Evolutionary conservation across 2,329 filamentous ascomycete species (phyloP), one percentile per base, ranked within the genome.

Genomic region (Fusarium sublunatum): DNA sequence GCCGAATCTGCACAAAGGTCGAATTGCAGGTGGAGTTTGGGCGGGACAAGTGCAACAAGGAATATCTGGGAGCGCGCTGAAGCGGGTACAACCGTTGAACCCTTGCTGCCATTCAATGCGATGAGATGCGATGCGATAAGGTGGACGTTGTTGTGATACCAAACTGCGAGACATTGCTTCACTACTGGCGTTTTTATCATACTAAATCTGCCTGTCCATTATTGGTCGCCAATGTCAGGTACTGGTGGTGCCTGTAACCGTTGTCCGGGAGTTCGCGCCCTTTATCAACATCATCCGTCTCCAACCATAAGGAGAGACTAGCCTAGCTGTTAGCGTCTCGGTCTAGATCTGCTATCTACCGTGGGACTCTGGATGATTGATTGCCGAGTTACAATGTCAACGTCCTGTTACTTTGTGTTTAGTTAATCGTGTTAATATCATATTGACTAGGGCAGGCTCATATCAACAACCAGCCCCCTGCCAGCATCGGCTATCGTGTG

Each of bases 401-500:
- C 15, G 35, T 41, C 19, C 42, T 19, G 19, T 39, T 53, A 26
- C 41, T 44, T 35, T 22, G 19, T 48, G 32, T 36, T 60, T 55
- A 61, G 62, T 58, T 48, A 62, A 52, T 51, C 43, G n/a, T 49
- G 48, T 62, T 65, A n/a, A n/a, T n/a, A 67, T 66, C 56, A 58
- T 54, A 47, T 35, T 52, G 48, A 38, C 34, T 50, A 43, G 36
- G 63, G 56, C 52, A 43, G 43, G 39, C 44, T 67, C 35, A 43
- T 53, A 66, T 65, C 64, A 58, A 59, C 40, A 22, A 55, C 22
- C 62, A 55, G 62, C 36, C 32, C 52, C 61, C 34, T 25, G 44
- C 47, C 7, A 39, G 50, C 63, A 45, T 66, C 63, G 63, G 58
- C 32, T 67, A 66, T 67, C 63, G 63, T 60, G 49, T 42, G 61